Evolutionary conservation across 768 basidiomycete genomes (phyloP), one percentile per base, ranked within the genome.

Genomic region (Tremella yokohamensis): DNA sequence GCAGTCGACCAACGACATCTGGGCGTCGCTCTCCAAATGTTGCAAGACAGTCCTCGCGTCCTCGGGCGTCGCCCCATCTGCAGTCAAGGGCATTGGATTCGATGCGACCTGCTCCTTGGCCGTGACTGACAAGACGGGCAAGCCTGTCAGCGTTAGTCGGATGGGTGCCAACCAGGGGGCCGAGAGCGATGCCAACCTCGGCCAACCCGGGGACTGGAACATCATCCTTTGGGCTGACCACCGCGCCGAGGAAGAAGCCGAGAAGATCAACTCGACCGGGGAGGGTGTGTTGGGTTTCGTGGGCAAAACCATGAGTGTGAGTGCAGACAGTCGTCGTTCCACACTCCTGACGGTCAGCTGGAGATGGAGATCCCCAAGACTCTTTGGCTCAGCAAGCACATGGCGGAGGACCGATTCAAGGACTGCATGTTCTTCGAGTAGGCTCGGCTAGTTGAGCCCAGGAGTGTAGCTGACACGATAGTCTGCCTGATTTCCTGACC

Each of bases 331-430:
- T 47, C 26, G 39, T 13, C n/a, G 18, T 56, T 6, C 42, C 42
- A 16, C 4, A n/a, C 7, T 6, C 42, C 51, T 24, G n/a, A 50
- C n/a, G 19, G 16, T 50, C 50, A 96, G 89, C 83, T 97, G 42
- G 93, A 98, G 77, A 98, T 98, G 96, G 94, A 97, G 78, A 84
- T 97, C 44, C 94, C 94, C 0, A 98, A 98, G 77, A 87, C 93
- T 26, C 84, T 98, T 25, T 98, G 96, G 96, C 82, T 98, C 42
- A 97, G 93, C 77, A 86, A 84, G 59, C 81, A 88, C 79, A 93
- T 98, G 92, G n/a, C n/a, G n/a, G 72, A 83, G 0, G 78, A 82
- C 11, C 80, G 80, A 16, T 98, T 99, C 78, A 66, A 72, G 49
- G 25, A 65, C 16, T 74, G 70, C 69, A 73, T 72, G 72, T 76